A percentile compares a stretch with the other conserved stretches of the same genome.
Conservation (phyloP, 495 filamentous ascomycete genomes). For the Cenococcum geophilum region DNA sequence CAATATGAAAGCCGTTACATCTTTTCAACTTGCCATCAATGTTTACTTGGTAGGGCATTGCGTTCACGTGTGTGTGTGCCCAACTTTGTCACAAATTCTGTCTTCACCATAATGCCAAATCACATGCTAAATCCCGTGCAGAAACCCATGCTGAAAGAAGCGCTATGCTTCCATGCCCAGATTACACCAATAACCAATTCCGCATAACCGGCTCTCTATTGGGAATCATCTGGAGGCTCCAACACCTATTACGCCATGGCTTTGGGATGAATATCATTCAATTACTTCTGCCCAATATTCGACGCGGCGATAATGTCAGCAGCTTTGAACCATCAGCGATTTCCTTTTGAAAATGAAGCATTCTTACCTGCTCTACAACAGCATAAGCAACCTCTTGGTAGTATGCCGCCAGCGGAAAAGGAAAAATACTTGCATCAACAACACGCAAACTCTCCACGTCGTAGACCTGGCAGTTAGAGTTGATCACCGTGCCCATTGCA, state of each 20-base stretch:
- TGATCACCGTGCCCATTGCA: conserved; percentile 45
- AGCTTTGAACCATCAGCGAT: not conserved
- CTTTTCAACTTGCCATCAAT: no score
- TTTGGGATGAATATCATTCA: not conserved
- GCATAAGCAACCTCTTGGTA: conserved; percentile 17
- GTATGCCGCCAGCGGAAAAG: conserved; percentile 11
- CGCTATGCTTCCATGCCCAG: no score
- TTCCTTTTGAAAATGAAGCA: not conserved
- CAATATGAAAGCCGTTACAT: no score
- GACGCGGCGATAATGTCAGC: not conserved
- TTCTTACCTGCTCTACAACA: conserved; percentile 7
- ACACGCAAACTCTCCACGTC: conserved; percentile 19
- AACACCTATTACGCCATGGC: not conserved
- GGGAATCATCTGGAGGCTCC: not conserved
- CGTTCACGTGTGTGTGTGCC: no score
- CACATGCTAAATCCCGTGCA: no score
- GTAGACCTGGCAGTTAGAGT: conserved; percentile 14
- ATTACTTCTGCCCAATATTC: not conserved
- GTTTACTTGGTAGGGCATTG: no score
- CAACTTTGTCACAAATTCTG: no score
- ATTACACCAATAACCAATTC: no score
- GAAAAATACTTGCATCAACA: conserved; percentile 21
- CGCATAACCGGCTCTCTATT: no score
- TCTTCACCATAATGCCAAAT: no score
- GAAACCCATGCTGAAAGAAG: no score